Percentiles rank a stretch among this genome's conserved stretches.
phyloP scores from a whole-genome alignment of 805 yeast genomes.

The Lipomyces sp. region DNA sequence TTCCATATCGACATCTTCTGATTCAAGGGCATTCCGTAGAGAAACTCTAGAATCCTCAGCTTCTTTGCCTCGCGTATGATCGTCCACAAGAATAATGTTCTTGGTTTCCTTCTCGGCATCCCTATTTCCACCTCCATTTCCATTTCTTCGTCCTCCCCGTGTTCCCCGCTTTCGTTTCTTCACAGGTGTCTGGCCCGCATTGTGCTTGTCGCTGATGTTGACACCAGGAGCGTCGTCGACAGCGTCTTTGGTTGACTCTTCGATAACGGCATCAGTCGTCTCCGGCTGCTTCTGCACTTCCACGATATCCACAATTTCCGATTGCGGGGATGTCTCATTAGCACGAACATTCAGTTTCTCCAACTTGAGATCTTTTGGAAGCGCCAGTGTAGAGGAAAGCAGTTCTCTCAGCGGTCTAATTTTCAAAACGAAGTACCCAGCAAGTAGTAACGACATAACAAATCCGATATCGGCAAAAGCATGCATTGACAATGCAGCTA shows the following conservation, averaged over 20 bases:
- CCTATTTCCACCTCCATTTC: conserved; percentile 13
- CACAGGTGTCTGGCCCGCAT: conserved; percentile 23
- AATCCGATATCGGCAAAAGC: conserved; percentile 27
- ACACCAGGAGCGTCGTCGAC: neutral
- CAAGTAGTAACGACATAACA: conserved; percentile 16
- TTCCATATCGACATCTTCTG: neutral
- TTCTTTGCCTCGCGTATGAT: neutral
- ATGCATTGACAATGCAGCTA: conserved; percentile 20
- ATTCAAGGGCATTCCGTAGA: conserved; percentile 2
- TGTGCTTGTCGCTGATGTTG: neutral
- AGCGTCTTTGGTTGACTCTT: neutral
- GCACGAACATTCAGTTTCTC: neutral
- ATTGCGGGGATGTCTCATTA: neutral
- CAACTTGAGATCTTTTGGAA: neutral
- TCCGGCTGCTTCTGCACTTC: neutral
- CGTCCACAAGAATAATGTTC: conserved; percentile 10
- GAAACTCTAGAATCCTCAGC: neutral
- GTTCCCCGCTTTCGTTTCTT: conserved; percentile 82
- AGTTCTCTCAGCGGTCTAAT: conserved; percentile 16
- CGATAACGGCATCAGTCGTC: neutral
- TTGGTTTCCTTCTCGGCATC: conserved; percentile 10
- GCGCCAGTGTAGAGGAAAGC: conserved; percentile 1
- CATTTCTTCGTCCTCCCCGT: conserved; percentile 69
- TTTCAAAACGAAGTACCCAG: conserved; percentile 19
- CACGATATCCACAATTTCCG: neutral